Evolutionary conservation across 345 rosid genomes (phyloP).

Genomic region (Camelina neglecta): DNA sequence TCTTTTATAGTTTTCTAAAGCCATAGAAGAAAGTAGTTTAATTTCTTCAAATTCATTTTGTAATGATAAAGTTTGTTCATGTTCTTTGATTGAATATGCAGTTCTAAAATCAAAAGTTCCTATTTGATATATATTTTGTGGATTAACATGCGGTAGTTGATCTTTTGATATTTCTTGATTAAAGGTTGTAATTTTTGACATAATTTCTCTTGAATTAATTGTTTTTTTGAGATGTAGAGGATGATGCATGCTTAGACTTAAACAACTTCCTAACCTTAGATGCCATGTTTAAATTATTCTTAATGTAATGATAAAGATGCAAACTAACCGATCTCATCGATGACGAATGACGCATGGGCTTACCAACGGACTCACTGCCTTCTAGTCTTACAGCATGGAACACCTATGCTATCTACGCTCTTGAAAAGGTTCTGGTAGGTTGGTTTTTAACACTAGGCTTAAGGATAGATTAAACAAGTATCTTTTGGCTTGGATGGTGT

Average conservation of each 20-base stretch:
- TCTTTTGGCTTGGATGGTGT: background rate
- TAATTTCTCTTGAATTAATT: background rate
- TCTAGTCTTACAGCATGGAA: background rate
- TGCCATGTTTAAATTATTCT: background rate
- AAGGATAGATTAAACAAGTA: background rate
- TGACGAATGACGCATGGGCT: background rate
- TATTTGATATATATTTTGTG: no score
- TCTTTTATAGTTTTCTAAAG: background rate
- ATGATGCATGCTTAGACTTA: background rate
- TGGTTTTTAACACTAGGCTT: background rate
- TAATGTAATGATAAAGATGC: background rate
- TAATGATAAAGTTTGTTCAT: no score
- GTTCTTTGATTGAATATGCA: no score
- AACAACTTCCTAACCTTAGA: background rate
- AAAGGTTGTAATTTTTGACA: no score
- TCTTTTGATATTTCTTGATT: no score
- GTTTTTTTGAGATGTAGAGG: background rate
- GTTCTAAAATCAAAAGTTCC: no score
- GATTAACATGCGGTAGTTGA: no score
- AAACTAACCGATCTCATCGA: background rate
- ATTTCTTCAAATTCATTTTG: no score
- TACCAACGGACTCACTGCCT: background rate
- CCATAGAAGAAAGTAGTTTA: no score
- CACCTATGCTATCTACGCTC: background rate
- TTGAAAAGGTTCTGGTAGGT: background rate